Conservation (phyloP, 257 asterid genomes). For the Scutellaria barbata region DNA sequence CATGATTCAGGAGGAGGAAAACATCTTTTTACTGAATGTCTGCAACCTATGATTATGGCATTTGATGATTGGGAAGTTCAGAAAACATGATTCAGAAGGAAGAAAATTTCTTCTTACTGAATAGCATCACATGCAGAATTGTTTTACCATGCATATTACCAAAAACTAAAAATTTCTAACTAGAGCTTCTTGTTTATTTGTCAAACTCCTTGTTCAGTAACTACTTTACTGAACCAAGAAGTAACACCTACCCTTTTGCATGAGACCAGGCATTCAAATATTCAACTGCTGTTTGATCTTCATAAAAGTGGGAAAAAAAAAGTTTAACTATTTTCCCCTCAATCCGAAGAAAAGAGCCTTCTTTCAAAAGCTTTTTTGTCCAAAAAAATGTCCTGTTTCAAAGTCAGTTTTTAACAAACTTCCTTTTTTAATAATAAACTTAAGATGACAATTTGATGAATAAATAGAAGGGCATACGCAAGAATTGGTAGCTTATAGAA, state of each 20-base stretch:
- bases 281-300: constrained; percentile 1
- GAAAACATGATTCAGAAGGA: constrained; percentile 19
- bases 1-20: constrained; percentile 19
- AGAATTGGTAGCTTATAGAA: too few species aligned
- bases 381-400: too few species aligned
- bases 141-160: neutral
- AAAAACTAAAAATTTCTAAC: constrained; percentile 10
- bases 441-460: too few species aligned
- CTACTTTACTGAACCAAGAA: constrained; percentile 14
- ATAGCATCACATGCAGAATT: neutral
- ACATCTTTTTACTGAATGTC: constrained; percentile 13
- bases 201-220: constrained; percentile 17
- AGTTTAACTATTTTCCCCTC: neutral
- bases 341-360: neutral
- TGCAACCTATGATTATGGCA: constrained; percentile 45
- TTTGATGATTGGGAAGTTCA: constrained; percentile 30
- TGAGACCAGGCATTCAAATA: neutral
- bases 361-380: too few species aligned
- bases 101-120: constrained; percentile 21
- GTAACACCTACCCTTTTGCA: neutral
- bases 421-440: too few species aligned
- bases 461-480: too few species aligned
- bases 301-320: neutral
- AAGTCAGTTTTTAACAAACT: too few species aligned
- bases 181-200: constrained; percentile 9